A percentile compares a stretch with the other conserved stretches of the same genome.
These are phyloP conservation scores for Exophiala phaeomuriformis DNA, from an alignment of 2,329 filamentous ascomycete genomes.

Conservation along the genomic window DNA sequence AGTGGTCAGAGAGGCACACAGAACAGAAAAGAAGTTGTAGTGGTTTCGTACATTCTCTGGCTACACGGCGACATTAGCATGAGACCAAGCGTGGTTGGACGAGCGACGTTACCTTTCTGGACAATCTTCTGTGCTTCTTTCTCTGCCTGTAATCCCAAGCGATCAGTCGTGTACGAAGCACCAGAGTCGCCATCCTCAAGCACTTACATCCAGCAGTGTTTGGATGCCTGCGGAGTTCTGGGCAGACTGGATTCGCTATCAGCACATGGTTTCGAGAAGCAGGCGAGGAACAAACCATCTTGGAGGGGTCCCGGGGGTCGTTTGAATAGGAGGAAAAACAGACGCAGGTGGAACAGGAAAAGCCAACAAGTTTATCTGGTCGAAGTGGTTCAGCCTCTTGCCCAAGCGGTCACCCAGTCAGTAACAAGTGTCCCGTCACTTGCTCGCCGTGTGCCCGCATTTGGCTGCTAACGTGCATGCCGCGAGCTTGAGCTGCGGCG, in stretches of 20 bases:
- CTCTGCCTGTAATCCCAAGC: constrained; percentile 61
- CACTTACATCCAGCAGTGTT: constrained; percentile 89
- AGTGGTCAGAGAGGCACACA: constrained; percentile 4
- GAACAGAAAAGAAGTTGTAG: not conserved
- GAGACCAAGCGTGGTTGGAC: not conserved
- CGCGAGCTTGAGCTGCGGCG: constrained; percentile 17
- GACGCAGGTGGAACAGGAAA: not conserved
- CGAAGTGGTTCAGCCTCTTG: too few species aligned
- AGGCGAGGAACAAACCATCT: constrained; percentile 24
- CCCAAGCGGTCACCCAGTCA: too few species aligned
- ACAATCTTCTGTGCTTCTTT: constrained; percentile 98
- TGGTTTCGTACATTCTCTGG: constrained; percentile 68
- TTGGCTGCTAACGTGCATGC: constrained; percentile 6
- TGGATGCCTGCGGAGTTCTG: constrained; percentile 98
- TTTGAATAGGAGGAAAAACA: not conserved
- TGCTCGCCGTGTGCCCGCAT: too few species aligned
- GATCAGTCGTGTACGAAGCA: not conserved
- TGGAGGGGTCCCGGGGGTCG: not conserved
- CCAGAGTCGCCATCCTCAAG: not conserved
- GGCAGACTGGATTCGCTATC: constrained; percentile 61
- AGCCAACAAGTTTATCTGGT: not conserved
- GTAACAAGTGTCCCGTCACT: too few species aligned
- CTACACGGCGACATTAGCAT: constrained; percentile 43
- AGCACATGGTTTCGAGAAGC: constrained; percentile 16
- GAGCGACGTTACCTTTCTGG: constrained; percentile 64